Base-by-base conservation (phyloP, 2,329 filamentous ascomycete genomes). In the Biscogniauxia sp. region DNA sequence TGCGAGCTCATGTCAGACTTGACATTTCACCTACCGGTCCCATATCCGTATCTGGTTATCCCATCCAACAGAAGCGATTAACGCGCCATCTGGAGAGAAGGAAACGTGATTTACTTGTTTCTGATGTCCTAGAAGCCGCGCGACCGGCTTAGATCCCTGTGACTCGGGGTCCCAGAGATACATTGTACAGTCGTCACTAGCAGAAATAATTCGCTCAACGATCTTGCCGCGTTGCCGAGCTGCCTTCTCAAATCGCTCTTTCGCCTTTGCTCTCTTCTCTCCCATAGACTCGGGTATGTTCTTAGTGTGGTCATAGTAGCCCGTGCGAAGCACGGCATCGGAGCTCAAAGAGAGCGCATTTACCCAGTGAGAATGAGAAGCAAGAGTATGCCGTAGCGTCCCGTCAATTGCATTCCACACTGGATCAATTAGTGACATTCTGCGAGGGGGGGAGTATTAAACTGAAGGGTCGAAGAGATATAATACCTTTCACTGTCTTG, bases 21-120 rank as follows among this genome's bases (percentile, higher is more conserved):
- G 32, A 45, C 61, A 45, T n/a, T 45, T 57, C 15, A 68, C 68
- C 64, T 88, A 90, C 72, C 85, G 58, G 67, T 88, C 91, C 93
- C 93, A 98, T 25, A 97, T 78, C 77, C 97, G 97, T 68, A 94
- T 92, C 70, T 94, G 91, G 74, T 98, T 99, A 75, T 99, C 95
- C 79, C 94, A 99, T 3, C 89, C 89, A 8, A 91, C 88, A 45
- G 91, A 96, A 8, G 95, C 95, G 69, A 99, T 93, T 61, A 94
- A 84, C 8, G 86, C 82, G 37, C 93, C 94, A 71, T 98, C 93
- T 0, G 94, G 93, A 0, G 92, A 97, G 77, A 98, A 98, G 0
- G 89, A 90, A 54, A 98, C 93, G 73, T 97, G 91, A 75, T 98
- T 97, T 68, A 98, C 93, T 72, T 94, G 91, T 78, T 98, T 98